These are phyloP conservation scores for Suillus subalutaceus DNA, from an alignment of 768 basidiomycete genomes.

Conservation along the genomic window DNA sequence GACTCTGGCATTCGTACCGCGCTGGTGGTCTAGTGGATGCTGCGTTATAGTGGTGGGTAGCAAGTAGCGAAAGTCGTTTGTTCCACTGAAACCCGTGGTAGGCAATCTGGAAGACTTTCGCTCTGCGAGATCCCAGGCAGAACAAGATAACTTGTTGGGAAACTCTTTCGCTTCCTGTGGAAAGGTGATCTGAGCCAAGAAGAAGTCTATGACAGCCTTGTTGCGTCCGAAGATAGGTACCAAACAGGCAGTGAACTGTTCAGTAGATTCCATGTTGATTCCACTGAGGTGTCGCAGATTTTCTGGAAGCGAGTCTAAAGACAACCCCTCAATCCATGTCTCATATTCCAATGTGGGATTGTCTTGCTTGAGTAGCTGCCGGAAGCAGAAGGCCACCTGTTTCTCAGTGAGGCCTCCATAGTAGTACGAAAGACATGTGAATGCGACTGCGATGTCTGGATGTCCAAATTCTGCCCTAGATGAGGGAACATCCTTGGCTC, in stretches of 20 bases:
- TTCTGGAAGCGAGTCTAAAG: conserved; percentile 21
- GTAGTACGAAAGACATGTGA: conserved; percentile 54
- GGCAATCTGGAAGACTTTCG: conserved; percentile 26
- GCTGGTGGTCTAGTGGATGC: conserved; percentile 40
- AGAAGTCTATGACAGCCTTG: conserved; percentile 47
- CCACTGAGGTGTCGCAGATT: conserved; percentile 37
- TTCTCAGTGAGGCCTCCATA: conserved; percentile 45
- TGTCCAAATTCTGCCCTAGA: conserved; percentile 53
- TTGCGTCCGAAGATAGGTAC: conserved; percentile 41
- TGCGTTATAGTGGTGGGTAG: conserved; percentile 23
- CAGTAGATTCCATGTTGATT: conserved; percentile 44
- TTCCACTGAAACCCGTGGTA: conserved; percentile 58
- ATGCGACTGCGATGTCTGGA: conserved; percentile 47
- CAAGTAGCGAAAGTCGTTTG: conserved; percentile 48
- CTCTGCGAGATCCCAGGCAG: conserved; percentile 56
- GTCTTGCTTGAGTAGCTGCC: conserved; percentile 41
- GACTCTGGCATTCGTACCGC: conserved; percentile 47
- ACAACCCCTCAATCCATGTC: conserved; percentile 35
- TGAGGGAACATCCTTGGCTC: conserved; percentile 53
- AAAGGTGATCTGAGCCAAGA: conserved; percentile 39
- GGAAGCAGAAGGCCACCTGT: conserved; percentile 42
- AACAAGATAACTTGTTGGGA: conserved; percentile 46
- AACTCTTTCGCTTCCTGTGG: conserved; percentile 54
- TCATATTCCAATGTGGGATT: conserved; percentile 46
- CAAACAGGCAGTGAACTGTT: conserved; percentile 32